Conservation (phyloP, 495 filamentous ascomycete species). For the Penicillium goetzii region DNA sequence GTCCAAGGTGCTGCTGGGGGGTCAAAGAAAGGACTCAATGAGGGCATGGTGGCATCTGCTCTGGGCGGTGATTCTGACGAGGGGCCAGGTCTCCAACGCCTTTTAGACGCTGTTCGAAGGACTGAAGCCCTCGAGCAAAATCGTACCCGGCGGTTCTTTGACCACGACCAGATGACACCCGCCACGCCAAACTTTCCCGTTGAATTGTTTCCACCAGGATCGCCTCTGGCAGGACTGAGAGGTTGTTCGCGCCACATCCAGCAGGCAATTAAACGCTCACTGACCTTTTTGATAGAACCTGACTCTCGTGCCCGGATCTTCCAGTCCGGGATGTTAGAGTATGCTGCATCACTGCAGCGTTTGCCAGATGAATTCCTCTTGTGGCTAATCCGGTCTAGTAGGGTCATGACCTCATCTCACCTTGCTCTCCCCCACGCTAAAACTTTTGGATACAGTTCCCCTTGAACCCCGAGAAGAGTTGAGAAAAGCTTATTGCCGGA, state of each 20-base stretch:
- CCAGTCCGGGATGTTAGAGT: conserved; percentile 67
- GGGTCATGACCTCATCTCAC: conserved; percentile 12
- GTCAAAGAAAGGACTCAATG: conserved; percentile 40
- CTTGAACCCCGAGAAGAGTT: conserved; percentile 63
- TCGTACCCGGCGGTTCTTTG: conserved; percentile 71
- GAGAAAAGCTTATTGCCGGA: conserved; percentile 64
- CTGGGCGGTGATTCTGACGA: conserved; percentile 53
- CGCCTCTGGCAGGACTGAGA: conserved; percentile 38
- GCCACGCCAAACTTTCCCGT: conserved; percentile 42
- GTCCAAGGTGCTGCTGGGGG: background rate
- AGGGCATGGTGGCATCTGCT: conserved; percentile 44
- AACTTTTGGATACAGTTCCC: conserved; percentile 45
- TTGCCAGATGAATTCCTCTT: conserved; percentile 71
- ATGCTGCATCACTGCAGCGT: conserved; percentile 55
- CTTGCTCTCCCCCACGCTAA: conserved; percentile 17
- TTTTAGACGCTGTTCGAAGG: conserved; percentile 72
- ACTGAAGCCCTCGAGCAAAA: conserved; percentile 69
- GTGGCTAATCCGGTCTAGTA: conserved; percentile 74
- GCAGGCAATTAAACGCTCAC: background rate
- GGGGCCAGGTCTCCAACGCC: conserved; percentile 56
- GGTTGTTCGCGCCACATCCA: conserved; percentile 26
- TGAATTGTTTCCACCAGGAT: conserved; percentile 30
- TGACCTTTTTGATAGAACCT: conserved; percentile 36
- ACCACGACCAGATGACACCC: conserved; percentile 35
- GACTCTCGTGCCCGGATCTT: conserved; percentile 63